These are phyloP conservation scores for Syzygium grande DNA, from an alignment of 345 rosid genomes.

Conservation along the genomic window DNA sequence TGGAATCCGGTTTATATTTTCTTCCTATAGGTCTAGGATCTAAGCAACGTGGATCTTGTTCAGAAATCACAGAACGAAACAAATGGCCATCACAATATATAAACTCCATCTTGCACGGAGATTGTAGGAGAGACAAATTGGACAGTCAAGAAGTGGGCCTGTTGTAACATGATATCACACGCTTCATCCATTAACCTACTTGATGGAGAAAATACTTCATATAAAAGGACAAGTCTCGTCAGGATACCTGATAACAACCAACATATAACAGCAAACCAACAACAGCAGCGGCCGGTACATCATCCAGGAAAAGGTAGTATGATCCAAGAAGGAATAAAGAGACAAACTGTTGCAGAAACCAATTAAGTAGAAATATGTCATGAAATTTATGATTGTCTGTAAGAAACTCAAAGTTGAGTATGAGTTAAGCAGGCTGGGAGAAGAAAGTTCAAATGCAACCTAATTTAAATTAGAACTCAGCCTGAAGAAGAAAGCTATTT, in stretches of 20 bases:
- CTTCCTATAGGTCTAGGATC: neutral
- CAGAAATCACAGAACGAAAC: neutral
- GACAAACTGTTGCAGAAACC: constrained; percentile 42
- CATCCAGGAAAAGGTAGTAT: constrained; percentile 69
- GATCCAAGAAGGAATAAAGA: constrained; percentile 88
- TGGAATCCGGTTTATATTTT: neutral
- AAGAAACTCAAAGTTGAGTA: neutral
- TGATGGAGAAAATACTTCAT: neutral
- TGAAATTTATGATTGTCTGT: neutral
- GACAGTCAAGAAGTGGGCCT: neutral
- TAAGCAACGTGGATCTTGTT: neutral
- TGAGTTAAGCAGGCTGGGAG: neutral
- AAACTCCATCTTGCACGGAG: neutral
- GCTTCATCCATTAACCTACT: neutral
- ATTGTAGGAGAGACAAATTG: neutral
- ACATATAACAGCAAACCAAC: constrained; percentile 77
- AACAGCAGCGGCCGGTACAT: constrained; percentile 62
- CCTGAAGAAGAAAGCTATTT: neutral
- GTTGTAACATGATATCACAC: neutral
- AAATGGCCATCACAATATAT: neutral
- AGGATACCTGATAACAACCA: constrained; percentile 90
- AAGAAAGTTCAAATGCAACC: neutral
- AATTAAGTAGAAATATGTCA: constrained; percentile 2
- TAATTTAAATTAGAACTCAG: neutral
- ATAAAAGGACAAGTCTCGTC: neutral